Evolutionary conservation across 805 yeast genomes (phyloP), one percentile per base, ranked within the genome.

Genomic region (Kuraishia molischiana): DNA sequence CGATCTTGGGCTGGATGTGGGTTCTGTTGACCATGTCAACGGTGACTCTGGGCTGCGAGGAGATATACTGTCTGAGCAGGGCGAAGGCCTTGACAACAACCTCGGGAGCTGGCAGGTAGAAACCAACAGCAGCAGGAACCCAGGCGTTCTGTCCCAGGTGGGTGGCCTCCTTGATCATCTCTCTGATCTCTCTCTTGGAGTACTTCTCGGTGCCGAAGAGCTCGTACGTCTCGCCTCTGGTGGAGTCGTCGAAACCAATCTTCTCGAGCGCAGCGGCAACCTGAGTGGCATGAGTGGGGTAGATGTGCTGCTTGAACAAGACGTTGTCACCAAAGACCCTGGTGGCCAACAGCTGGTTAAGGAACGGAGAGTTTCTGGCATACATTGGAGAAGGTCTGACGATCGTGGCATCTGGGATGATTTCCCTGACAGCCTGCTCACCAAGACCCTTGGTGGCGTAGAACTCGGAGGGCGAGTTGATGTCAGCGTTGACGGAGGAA

Each of bases 331-430:
- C 72, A 49, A 72, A 67, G 48, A 71, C 67, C 50, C 70, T 56
- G 59, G 75, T 41, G 11, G 74, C 83, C 58, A 73, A 46, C 55
- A 74, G 60, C 53, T 69, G 68, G 60, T 76, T 78, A 49, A 85
- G 64, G 53, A 85, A 74, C 43, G 71, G 64, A 56, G 82, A 87
- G 54, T 79, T 82, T 51, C 79, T 66, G 24, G 92, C 92, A 53
- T 62, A 85, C 74, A 84, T 70, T 36, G 84, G 85, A 19, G 82
- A 77, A 5, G 95, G 95, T 59, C 95, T 77, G 22, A 85, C 92
- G 50, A 85, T 84, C 15, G 95, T 85, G 35, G 85, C 69, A 51
- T 76, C 82, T 20, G 95, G 94, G 38, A 72, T 56, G 34, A 72
- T 71, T 31, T 74, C 85, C 42, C 71, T 66, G 19, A 80, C 94